These are phyloP conservation scores for Crithidia sp. DNA, from an alignment of 208 protist genomes.

Conservation along the genomic window DNA sequence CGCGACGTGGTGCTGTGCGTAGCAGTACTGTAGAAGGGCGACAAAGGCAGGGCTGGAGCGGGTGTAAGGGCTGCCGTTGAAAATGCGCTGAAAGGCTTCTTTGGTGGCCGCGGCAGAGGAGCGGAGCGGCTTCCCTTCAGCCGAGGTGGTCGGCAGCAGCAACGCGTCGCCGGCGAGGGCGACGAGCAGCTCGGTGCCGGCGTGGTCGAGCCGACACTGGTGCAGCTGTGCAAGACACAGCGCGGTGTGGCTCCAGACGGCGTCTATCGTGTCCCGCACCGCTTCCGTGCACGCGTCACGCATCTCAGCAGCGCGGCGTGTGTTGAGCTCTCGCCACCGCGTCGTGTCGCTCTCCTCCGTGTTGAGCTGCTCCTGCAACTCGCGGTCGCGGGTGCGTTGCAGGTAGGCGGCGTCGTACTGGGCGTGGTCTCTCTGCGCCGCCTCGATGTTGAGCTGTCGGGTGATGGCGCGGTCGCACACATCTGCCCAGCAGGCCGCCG, in stretches of 20 bases:
- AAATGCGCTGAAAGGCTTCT: slow-evolving; percentile 51
- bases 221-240: slow-evolving; percentile 49
- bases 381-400: slow-evolving; percentile 41
- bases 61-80: slow-evolving; percentile 32
- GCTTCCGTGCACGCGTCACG: slow-evolving; percentile 23
- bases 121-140: neutral
- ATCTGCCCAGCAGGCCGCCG: slow-evolving; percentile 71
- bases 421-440: slow-evolving; percentile 40
- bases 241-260: slow-evolving; percentile 34
- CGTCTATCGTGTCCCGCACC: slow-evolving; percentile 36
- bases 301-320: slow-evolving; percentile 29
- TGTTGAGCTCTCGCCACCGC: slow-evolving; percentile 53
- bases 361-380: slow-evolving; percentile 49
- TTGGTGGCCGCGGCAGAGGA: slow-evolving; percentile 1
- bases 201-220: slow-evolving; percentile 35
- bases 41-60: slow-evolving; percentile 35
- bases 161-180: slow-evolving; percentile 35
- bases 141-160: slow-evolving; percentile 6
- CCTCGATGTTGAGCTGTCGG: slow-evolving; percentile 57
- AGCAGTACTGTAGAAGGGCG: slow-evolving; percentile 34
- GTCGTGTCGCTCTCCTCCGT: slow-evolving; percentile 58
- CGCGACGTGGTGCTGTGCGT: slow-evolving; percentile 17
- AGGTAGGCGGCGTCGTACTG: slow-evolving; percentile 57
- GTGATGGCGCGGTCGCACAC: slow-evolving; percentile 75
- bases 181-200: slow-evolving; percentile 37